A percentile compares a stretch with the other conserved stretches of the same genome.
Conservation (phyloP, 2,329 filamentous ascomycete species). For the Neophaeococcomyces mojaviensis region DNA sequence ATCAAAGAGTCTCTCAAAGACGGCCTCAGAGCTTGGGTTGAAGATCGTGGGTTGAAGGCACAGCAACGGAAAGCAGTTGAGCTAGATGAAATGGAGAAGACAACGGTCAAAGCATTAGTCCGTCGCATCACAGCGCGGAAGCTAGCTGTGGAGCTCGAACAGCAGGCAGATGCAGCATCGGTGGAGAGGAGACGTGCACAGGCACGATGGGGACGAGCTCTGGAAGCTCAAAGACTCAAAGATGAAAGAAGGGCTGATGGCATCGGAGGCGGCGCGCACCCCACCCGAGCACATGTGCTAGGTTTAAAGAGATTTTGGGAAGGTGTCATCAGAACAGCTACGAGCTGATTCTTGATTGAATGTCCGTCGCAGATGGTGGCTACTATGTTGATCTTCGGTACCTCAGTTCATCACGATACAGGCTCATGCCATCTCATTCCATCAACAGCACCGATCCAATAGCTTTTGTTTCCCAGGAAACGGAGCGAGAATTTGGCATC, state of each 20-base stretch:
- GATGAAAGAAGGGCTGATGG: conserved; percentile 14
- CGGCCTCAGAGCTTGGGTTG: conserved; percentile 57
- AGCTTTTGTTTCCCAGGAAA: too few species aligned
- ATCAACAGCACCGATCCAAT: background rate
- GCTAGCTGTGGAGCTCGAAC: conserved; percentile 14
- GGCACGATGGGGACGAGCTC: conserved; percentile 17
- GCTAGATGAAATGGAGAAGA: conserved; percentile 28
- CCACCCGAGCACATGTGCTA: conserved; percentile 45
- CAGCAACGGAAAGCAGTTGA: conserved; percentile 28
- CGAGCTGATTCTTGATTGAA: conserved; percentile 7
- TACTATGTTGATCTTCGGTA: too few species aligned
- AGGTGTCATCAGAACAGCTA: conserved; percentile 38
- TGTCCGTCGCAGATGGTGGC: background rate
- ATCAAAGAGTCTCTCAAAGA: conserved; percentile 64
- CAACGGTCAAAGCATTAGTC: conserved; percentile 19
- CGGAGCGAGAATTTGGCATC: too few species aligned
- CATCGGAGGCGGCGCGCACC: conserved; percentile 19
- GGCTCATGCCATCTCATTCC: too few species aligned
- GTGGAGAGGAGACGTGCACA: conserved; percentile 19
- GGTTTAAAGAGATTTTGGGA: conserved; percentile 61
- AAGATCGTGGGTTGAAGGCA: conserved; percentile 27
- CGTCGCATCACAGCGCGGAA: conserved; percentile 18
- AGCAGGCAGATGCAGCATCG: conserved; percentile 10
- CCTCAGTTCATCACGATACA: background rate
- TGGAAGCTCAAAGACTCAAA: conserved; percentile 15